A percentile compares a stretch with the other conserved stretches of the same genome.
Evolutionary conservation across 2,329 filamentous ascomycete species (phyloP).

Genomic region (Aspergillus arachidicola): DNA sequence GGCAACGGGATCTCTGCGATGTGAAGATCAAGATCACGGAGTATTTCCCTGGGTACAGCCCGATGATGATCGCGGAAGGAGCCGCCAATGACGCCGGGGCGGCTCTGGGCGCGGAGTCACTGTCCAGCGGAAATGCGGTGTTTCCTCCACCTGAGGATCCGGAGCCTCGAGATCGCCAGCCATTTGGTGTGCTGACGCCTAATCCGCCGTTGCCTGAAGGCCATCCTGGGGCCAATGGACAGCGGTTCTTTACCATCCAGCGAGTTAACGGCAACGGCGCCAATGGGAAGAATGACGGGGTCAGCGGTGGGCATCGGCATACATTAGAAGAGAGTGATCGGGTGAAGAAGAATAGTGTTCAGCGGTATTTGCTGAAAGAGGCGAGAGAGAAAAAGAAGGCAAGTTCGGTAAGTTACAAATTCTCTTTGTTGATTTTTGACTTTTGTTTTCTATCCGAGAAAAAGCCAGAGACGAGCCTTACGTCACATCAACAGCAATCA

Average conservation of each 20-base stretch:
- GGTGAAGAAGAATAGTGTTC: slow-evolving; percentile 79
- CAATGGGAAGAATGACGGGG: slow-evolving; percentile 71
- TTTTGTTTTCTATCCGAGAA: neutral
- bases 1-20: slow-evolving; percentile 77
- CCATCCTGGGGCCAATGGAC: slow-evolving; percentile 53
- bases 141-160: slow-evolving; percentile 21
- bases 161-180: slow-evolving; percentile 23
- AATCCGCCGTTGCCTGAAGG: slow-evolving; percentile 42
- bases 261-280: slow-evolving; percentile 75
- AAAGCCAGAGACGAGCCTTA: neutral
- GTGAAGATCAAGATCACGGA: slow-evolving; percentile 87
- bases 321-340: slow-evolving; percentile 72
- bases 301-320: slow-evolving; percentile 74
- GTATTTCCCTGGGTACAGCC: slow-evolving; percentile 62
- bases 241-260: slow-evolving; percentile 73
- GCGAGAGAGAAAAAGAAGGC: slow-evolving; percentile 67
- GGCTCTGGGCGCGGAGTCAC: slow-evolving; percentile 24
- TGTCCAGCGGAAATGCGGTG: slow-evolving; percentile 28
- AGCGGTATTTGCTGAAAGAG: slow-evolving; percentile 65
- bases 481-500: neutral
- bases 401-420: slow-evolving; percentile 47
- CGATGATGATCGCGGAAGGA: slow-evolving; percentile 26
- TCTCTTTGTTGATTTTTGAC: neutral
- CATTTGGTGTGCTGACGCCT: slow-evolving; percentile 49
- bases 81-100: slow-evolving; percentile 21